Base-by-base conservation (phyloP, 495 filamentous ascomycete genomes). In the Hyphodiscus hymeniophilus region DNA sequence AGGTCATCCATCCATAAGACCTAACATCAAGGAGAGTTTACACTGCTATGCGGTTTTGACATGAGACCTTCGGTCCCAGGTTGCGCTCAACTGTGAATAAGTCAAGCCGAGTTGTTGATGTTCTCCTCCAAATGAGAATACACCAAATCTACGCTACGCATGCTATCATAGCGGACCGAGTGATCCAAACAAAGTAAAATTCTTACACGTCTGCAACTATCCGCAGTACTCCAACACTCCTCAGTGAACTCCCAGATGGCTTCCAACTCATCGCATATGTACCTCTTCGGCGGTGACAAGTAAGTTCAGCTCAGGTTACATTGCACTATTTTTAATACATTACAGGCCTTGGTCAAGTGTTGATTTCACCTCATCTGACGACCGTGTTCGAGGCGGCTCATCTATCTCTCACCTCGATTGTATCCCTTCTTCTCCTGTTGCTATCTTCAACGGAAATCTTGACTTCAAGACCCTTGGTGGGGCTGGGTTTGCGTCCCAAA, bases 401-500 rank as follows among this genome's bases (percentile, higher is more conserved):
- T 85, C 75, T 12, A 57, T 72, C 47, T 85, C 80, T 26, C 65
- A 71, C 38, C 63, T 87, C 5, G 52, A 61, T 10, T 51, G 59
- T 55, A 44, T 56, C 11, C 34, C 58, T 23, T 55, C 42, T 66
- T 6, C 42, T 12, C 38, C 62, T 4, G 52, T 50, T 17, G 73
- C 71, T 0, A 51, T 58, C 1, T 91, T 94, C 63, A 61, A 73
- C 36, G 89, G 88, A 8, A 64, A 66, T 15, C 75, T 94, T 4
- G 85, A 90, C 61, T 84, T 81, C 38, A 70, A 66, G n/a, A 78
- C 81, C 0, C 77, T 94, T 0, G 85, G 85, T 11, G 85, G 85
- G 8, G 87, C 89, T 0, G 89, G 87, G 3, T 94, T 94, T 59
- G 87, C 88, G 1, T 82, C 76, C 0, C 85, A 90, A 54, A 76